phyloP scores from a whole-genome alignment of 768 basidiomycete species.

The Trametes cubensis region DNA sequence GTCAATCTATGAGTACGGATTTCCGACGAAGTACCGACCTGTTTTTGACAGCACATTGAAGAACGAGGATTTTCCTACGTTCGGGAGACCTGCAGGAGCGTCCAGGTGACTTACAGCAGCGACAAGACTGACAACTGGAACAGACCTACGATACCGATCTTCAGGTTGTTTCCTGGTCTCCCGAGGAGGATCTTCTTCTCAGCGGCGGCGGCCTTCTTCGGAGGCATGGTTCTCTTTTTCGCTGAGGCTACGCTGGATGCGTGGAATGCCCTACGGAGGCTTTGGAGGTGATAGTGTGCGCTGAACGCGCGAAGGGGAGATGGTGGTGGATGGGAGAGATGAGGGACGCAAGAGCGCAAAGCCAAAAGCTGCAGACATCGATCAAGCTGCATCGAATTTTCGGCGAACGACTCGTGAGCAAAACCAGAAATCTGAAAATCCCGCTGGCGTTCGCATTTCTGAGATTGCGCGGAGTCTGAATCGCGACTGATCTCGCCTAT shows the following conservation, averaged over 20 bases:
- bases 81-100: slow-evolving; percentile 72
- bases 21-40: slow-evolving; percentile 48
- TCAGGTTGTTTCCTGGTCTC: slow-evolving; percentile 93
- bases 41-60: slow-evolving; percentile 96
- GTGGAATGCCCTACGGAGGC: slow-evolving; percentile 20
- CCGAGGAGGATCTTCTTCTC: slow-evolving; percentile 92
- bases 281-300: not conserved
- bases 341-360: slow-evolving; percentile 10
- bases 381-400: slow-evolving; percentile 27
- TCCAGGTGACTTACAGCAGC: slow-evolving; percentile 11
- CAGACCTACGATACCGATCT: slow-evolving; percentile 98
- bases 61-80: slow-evolving; percentile 99
- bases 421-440: not conserved
- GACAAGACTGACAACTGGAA: slow-evolving; percentile 33
- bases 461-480: slow-evolving; percentile 18
- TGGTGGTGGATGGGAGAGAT: slow-evolving; percentile 13
- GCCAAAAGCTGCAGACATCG: slow-evolving; percentile 20
- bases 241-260: slow-evolving; percentile 19
- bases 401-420: slow-evolving; percentile 22
- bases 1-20: not conserved
- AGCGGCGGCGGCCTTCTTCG: slow-evolving; percentile 74
- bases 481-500: not conserved
- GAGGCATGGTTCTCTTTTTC: slow-evolving; percentile 74
- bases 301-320: not conserved
- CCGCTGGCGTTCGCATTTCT: not conserved